Percentiles rank a stretch among this genome's conserved stretches.
Conservation (phyloP, 371 early-diverging fungal genomes). For the Lichtheimia hyalospora region DNA sequence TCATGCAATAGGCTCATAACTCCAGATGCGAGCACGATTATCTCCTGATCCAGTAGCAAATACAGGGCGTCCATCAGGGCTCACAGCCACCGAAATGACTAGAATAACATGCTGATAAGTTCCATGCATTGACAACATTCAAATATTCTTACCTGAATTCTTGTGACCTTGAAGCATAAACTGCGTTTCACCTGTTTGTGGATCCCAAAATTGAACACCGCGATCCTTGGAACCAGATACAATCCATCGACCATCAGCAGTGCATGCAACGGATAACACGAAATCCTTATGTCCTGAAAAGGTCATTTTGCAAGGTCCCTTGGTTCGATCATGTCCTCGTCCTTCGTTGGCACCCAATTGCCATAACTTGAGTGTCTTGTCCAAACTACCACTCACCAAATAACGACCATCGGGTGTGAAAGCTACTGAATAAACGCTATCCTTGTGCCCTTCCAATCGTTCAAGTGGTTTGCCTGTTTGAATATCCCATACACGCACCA, state of each 20-base stretch:
- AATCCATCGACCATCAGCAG: slow-evolving; percentile 91
- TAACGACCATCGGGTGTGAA: slow-evolving; percentile 93
- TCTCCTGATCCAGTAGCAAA: slow-evolving; percentile 98
- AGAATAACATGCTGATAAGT: neutral
- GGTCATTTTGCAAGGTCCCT: slow-evolving; percentile 39
- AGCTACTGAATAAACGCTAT: slow-evolving; percentile 95
- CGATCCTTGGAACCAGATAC: slow-evolving; percentile 96
- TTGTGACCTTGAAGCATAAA: slow-evolving; percentile 97
- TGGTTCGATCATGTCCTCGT: slow-evolving; percentile 29
- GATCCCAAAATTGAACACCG: slow-evolving; percentile 95
- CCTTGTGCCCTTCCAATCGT: slow-evolving; percentile 94
- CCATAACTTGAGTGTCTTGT: slow-evolving; percentile 96
- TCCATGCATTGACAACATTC: slow-evolving; percentile 8
- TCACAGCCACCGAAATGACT: slow-evolving; percentile 93
- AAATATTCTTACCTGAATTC: slow-evolving; percentile 78
- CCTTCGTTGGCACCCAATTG: slow-evolving; percentile 60
- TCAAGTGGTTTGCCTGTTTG: slow-evolving; percentile 79
- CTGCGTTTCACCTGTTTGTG: slow-evolving; percentile 72
- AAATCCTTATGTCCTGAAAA: slow-evolving; percentile 88
- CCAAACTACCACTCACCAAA: slow-evolving; percentile 93
- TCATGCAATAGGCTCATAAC: slow-evolving; percentile 51
- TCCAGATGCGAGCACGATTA: slow-evolving; percentile 92
- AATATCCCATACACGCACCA: slow-evolving; percentile 94
- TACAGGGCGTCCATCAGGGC: slow-evolving; percentile 71
- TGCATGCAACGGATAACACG: slow-evolving; percentile 94